Evolutionary conservation across 345 rosid genomes (phyloP), one percentile per base, ranked within the genome.

Genomic region (Corchorus olitorius): DNA sequence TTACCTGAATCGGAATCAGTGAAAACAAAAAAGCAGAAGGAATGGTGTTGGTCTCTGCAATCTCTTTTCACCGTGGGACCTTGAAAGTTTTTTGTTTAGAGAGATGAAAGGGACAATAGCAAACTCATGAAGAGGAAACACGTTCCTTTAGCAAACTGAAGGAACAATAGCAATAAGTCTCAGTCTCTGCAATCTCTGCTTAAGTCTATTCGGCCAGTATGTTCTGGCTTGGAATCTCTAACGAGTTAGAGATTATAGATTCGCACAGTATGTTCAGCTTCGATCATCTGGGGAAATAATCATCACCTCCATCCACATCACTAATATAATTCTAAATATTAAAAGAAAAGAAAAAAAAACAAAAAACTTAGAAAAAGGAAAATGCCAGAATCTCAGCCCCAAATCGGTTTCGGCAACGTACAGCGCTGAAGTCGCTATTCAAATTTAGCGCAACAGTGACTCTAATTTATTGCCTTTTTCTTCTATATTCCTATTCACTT

Each of bases 381-480:
- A 72, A 76, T 61, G 88, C 80, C 79, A 87, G 83, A 86, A 87
- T 84, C 87, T 83, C 90, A 77, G 81, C 58, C 86, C 87, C 78
- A 66, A 52, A 35, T 76, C 6, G 1, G 5, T 87, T 19, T 89
- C 35, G 90, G 90, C 92, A 89, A 87, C 88, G 93, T 89, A 89
- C 81, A 86, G 93, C 93, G 81, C 93, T 87, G 81, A 81, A 59
- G 65, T 76, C 91, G 82, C 91, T 76, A 89, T 64, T 11, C 39
- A 71, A 0, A 15, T 20, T 55, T 17, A 77, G 86, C 86, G 88
- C 77, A 75, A 65, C 86, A 87, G 89, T 83, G 93, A 89, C 93
- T 89, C 90, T 89, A 89, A 87, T 80, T 84, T 84, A 74, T 87
- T 89, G 93, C 93, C 93, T 66, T 77, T 2, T 2, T 6, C 6